These are phyloP conservation scores for Zostera marina DNA, from an alignment of 116 monocot species.

Conservation along the genomic window DNA sequence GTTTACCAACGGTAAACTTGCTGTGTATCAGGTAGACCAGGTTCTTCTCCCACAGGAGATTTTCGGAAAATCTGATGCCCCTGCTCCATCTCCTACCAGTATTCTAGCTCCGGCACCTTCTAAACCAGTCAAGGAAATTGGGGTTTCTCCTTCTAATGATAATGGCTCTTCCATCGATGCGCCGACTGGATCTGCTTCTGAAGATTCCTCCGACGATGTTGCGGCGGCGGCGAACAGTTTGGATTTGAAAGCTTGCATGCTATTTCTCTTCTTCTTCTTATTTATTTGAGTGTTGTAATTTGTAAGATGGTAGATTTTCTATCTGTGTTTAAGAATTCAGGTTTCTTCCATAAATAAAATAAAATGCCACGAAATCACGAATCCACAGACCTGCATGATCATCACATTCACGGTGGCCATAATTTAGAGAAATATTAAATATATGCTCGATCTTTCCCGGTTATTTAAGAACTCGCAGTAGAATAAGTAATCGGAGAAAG, in stretches of 20 bases:
- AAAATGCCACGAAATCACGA: no score
- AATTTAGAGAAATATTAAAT: no score
- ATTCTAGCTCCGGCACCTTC: conserved; percentile 20
- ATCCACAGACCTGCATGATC: no score
- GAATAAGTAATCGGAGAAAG: conserved; percentile 56
- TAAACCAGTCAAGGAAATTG: conserved; percentile 15
- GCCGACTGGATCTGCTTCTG: conserved; percentile 15
- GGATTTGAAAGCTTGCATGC: neutral
- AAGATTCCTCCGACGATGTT: conserved; percentile 11
- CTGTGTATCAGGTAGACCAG: conserved; percentile 63
- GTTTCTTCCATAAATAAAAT: no score
- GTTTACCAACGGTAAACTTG: conserved; percentile 41
- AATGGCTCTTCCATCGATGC: neutral
- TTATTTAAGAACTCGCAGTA: conserved; percentile 17
- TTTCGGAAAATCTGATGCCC: conserved; percentile 25
- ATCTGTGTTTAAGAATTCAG: no score
- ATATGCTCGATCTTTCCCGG: no score
- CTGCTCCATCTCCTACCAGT: conserved; percentile 29
- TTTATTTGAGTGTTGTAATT: no score
- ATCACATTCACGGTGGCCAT: no score
- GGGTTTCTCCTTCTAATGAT: conserved; percentile 13
- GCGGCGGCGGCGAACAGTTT: conserved; percentile 3
- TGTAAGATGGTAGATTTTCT: no score
- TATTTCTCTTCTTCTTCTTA: no score
- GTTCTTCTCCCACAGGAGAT: conserved; percentile 55